Evolutionary conservation across 1,284 basidiomycete genomes (phyloP).

Genomic region (Fomitiporia mediterranea): DNA sequence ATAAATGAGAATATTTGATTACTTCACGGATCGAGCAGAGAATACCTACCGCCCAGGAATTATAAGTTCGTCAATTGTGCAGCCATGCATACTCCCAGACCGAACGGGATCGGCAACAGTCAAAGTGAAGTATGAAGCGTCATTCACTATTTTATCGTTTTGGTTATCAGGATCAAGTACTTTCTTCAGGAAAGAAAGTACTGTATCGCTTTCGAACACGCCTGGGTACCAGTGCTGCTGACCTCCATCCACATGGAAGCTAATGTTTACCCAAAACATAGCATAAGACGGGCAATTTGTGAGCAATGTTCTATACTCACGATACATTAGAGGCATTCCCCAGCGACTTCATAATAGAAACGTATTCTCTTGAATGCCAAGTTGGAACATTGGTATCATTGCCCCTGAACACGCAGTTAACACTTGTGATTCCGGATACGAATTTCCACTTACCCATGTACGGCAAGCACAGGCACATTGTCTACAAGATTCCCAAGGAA

Average conservation of each 20-base stretch:
- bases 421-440: not conserved
- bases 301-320: slow-evolving; percentile 33
- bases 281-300: not conserved
- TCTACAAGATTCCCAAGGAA: slow-evolving; percentile 73
- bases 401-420: slow-evolving; percentile 39
- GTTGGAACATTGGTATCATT: slow-evolving; percentile 75
- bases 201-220: slow-evolving; percentile 51
- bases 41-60: slow-evolving; percentile 55
- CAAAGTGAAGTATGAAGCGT: slow-evolving; percentile 47
- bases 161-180: slow-evolving; percentile 26
- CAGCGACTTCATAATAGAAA: slow-evolving; percentile 55
- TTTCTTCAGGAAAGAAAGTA: slow-evolving; percentile 49
- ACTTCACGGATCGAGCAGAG: slow-evolving; percentile 3
- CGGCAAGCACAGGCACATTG: slow-evolving; percentile 59
- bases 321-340: slow-evolving; percentile 44
- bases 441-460: slow-evolving; percentile 63
- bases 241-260: slow-evolving; percentile 61
- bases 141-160: slow-evolving; percentile 5
- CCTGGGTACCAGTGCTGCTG: slow-evolving; percentile 66
- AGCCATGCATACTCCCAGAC: slow-evolving; percentile 62
- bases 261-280: slow-evolving; percentile 25
- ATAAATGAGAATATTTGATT: slow-evolving; percentile 19
- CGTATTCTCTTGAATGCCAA: slow-evolving; percentile 70
- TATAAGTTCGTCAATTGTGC: slow-evolving; percentile 48
- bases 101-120: slow-evolving; percentile 63